Evolutionary conservation across 2,329 filamentous ascomycete species (phyloP), one percentile per base, ranked within the genome.

Genomic region (Penicillium expansum): DNA sequence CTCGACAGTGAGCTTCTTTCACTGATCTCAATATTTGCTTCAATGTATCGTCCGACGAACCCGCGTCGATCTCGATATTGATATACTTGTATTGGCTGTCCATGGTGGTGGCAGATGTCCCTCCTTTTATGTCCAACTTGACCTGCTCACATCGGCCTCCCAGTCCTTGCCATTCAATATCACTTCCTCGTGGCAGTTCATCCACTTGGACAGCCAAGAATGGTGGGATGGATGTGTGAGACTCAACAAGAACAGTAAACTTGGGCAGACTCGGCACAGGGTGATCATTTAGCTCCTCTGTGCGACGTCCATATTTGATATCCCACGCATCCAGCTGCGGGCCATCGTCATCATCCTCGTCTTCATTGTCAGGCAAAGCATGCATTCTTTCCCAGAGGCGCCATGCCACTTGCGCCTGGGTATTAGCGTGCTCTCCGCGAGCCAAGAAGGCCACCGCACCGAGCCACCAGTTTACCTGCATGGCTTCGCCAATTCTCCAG

Each of bases 91-190:
- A 60, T 27, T 60, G 52, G 3, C 61, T 63, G 38, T 69, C 62
- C 5, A 67, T 62, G 27, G 59, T 67, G 22, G 65, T 67, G 35
- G 54, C 57, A 8, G 63, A 61, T 16, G 60, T 61, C 39, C 60
- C 63, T 20, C 56, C 62, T 55, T 62, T 55, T 22, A 48, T 52
- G 24, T 62, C 56, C 22, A 74, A 41, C 11, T 57, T 62, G 49
- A 73, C 47, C 20, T 66, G 62, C 16, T 74, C 57, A 29, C 74
- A 72, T 13, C 75, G 73, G 7, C 89, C 72, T 0, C 90, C 89
- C 3, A 84, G 69, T 56, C 88, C 87, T 64, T 90, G 88, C 92
- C 93, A 99, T 77, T 99, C 94, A 11, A 97, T 84, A 37, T 80
- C 80, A 29, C 88, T 88, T 16, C 78, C 80, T 20, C 90, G 83